Base-by-base conservation (phyloP, 345 rosid genomes). In the Boechera retrofracta region DNA sequence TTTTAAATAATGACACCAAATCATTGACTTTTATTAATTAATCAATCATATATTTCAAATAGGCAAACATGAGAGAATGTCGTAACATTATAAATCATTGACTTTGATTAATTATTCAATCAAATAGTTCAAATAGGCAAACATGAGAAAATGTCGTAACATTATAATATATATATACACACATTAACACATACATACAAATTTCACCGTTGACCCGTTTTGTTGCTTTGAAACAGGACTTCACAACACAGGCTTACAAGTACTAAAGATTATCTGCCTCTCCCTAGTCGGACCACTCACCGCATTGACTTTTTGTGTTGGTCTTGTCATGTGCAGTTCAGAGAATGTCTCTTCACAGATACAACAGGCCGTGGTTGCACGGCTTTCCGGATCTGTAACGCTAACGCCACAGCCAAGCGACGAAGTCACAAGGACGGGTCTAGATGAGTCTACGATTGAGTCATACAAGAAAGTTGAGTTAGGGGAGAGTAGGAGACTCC, bases 401-500 rank as follows among this genome's bases (percentile, higher is more conserved):
- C 74, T 80, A 11, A 70, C 60, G 36, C 76, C 67, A 15, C 31
- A 76, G 15, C 83, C 83, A 21, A 83, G 65, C 41, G 55, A 77
- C 0, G 55, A 82, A 33, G 85, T 83, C 33, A 16, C 47, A 10
- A 60, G 44, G 26, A 72, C 66, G 26, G 96, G 98, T 15, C 77
- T 91, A 47, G 94, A 89, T 31, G 91, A 87, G 32, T 82, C 87
- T 64, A 86, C 87, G 12, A 91, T 86, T 28, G 89, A 86, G 76
- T 89, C 97, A 1, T 93, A 84, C 73, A 72, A 86, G 44, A 88
- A 88, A 81, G 60, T 91, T 48, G 94, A 84, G 38, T 73, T 89
- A 0, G 97, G 89, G 2, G 97, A 87, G 53, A 87, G 97, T 76
- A 82, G 77, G 79, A 74, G 92, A 28, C 72, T 91, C 4, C 90